A percentile compares a stretch with the other conserved stretches of the same genome.
Evolutionary conservation across 202 grass and related monocot genomes (phyloP).

Genomic region (Carex arenaria): DNA sequence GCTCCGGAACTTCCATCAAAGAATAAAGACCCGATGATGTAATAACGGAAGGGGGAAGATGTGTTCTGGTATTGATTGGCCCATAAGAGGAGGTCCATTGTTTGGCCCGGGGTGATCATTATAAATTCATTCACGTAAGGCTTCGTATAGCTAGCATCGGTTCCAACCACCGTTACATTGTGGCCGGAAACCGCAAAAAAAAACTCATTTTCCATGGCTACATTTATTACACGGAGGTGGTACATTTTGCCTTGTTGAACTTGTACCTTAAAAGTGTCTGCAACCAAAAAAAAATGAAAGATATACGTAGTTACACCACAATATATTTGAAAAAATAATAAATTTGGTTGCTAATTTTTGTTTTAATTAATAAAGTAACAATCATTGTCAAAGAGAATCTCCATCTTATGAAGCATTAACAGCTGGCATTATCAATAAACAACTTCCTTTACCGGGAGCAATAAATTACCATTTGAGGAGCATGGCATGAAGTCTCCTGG

Average conservation of each 20-base stretch:
- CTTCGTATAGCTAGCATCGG: conserved; percentile 63
- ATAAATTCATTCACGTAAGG: conserved; percentile 48
- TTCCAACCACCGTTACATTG: conserved; percentile 55
- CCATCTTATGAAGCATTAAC: not conserved
- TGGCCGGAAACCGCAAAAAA: conserved; percentile 58
- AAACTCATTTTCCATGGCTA: conserved; percentile 38
- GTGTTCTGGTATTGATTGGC: conserved; percentile 16
- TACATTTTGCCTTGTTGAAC: conserved; percentile 51
- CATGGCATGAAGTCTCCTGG: conserved; percentile 55
- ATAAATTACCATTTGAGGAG: conserved; percentile 29
- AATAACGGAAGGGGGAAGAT: conserved; percentile 29
- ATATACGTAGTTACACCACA: not conserved
- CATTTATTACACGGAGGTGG: conserved; percentile 60
- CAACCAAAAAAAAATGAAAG: not conserved
- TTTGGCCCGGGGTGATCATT: conserved; percentile 60
- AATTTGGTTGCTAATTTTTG: not conserved
- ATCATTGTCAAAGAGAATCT: not conserved
- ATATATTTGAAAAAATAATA: not conserved
- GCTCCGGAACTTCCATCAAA: not conserved
- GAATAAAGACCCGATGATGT: conserved; percentile 40
- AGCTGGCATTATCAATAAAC: not conserved
- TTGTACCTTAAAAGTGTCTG: conserved; percentile 23
- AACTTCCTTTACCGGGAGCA: not conserved
- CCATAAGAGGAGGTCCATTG: conserved; percentile 46
- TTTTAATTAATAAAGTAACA: not conserved